These are phyloP conservation scores for Beauveria varroae DNA, from an alignment of 2,329 filamentous ascomycete genomes.

Conservation along the genomic window DNA sequence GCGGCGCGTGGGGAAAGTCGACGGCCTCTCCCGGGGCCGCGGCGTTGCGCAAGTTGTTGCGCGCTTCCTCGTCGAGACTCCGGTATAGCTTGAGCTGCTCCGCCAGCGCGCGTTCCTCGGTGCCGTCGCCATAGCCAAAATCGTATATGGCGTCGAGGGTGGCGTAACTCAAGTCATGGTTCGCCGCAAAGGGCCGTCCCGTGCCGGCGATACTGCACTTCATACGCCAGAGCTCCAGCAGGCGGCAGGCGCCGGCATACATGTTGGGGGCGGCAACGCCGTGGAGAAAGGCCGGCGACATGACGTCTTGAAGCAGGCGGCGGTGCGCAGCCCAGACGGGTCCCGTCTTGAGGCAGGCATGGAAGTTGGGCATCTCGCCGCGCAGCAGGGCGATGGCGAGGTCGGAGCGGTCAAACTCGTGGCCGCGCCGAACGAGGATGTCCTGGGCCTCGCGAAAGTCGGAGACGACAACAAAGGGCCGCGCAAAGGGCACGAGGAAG, in stretches of 20 bases:
- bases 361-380: conserved; percentile 25
- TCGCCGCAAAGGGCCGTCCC: conserved; percentile 18
- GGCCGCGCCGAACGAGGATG: conserved; percentile 32
- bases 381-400: conserved; percentile 25
- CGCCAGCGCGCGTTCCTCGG: neutral
- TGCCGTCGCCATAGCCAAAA: conserved; percentile 20
- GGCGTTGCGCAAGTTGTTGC: neutral
- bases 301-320: conserved; percentile 29
- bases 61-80: neutral
- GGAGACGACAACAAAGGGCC: conserved; percentile 36
- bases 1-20: neutral
- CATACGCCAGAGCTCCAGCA: conserved; percentile 27
- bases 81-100: neutral
- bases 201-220: conserved; percentile 22
- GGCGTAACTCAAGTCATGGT: conserved; percentile 22
- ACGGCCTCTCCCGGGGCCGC: neutral
- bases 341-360: conserved; percentile 25
- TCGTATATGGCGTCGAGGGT: conserved; percentile 25
- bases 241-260: conserved; percentile 21
- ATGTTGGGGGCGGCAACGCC: conserved; percentile 23
- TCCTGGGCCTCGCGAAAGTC: conserved; percentile 35
- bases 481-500: conserved; percentile 35
- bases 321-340: conserved; percentile 25
- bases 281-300: conserved; percentile 28
- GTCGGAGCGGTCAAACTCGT: conserved; percentile 36